These are phyloP conservation scores for Diaporthe nobilis DNA, from an alignment of 2,329 filamentous ascomycete genomes.

Conservation along the genomic window DNA sequence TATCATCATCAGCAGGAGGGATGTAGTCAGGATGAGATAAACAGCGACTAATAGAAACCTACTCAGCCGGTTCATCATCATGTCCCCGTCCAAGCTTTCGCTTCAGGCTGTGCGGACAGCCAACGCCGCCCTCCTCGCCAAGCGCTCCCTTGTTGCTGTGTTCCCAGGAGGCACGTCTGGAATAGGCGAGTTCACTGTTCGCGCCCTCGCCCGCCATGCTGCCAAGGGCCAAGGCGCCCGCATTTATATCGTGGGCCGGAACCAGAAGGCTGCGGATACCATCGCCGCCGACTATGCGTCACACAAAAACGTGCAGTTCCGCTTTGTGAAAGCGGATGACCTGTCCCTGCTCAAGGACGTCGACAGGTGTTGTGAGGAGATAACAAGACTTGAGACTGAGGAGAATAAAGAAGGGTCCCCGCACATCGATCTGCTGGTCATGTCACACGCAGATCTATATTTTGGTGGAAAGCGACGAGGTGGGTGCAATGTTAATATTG, in stretches of 20 bases:
- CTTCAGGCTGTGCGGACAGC: background rate
- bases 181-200: background rate
- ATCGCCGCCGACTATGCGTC: background rate
- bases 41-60: background rate
- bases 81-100: background rate
- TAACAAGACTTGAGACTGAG: background rate
- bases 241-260: background rate
- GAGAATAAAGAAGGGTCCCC: background rate
- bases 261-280: background rate
- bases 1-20: background rate
- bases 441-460: background rate
- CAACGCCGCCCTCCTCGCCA: background rate
- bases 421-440: background rate
- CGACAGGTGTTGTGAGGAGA: conserved; percentile 5
- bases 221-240: background rate
- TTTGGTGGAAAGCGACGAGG: background rate
- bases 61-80: background rate
- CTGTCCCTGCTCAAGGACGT: background rate
- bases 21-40: no score
- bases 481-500: background rate
- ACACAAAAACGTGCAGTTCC: background rate
- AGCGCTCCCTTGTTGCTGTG: conserved; percentile 2
- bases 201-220: background rate
- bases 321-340: conserved; percentile 1
- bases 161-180: background rate